Base-by-base conservation (phyloP, 331 rosid species). In the Saraca asoca region DNA sequence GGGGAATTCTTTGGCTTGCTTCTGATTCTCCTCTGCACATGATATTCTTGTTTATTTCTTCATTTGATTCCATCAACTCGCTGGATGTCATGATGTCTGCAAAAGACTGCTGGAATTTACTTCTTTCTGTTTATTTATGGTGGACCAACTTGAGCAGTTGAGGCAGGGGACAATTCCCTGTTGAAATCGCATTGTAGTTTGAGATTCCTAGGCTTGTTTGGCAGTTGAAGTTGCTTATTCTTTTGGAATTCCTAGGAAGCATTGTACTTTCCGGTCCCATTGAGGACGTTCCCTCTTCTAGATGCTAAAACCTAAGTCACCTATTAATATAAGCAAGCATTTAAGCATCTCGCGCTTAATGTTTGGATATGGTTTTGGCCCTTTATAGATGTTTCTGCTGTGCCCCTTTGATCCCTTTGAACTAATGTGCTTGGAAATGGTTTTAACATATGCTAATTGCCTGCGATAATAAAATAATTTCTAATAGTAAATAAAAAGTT, bases 211-310 rank as follows among this genome's bases (percentile, higher is more conserved):
- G 29, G 77, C n/a, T 58, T 5, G 7, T 14, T 18, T 41, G 12
- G 45, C 8, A n/a, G 11, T 64, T 53, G 41, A 63, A 33, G 29
- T 35, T 3, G 66, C 45, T 49, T 70, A 9, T 37, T 58, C 34
- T n/a, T 37, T 37, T 20, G 82, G 66, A 67, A 54, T 60, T 41
- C 69, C 85, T 41, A 60, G 45, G 79, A 41, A 18, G 15, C 72
- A 5, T 67, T 50, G 82, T 46, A 70, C 68, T 7, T 13, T 15
- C 50, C 82, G 85, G 45, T 64, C 33, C 54, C 58, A 12, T 52
- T 64, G 35, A 37, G 8, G 7, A 2, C 41, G 41, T 37, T 2
- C 41, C 5, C 8, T 37, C 41, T 37, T 37, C 8, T 3, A 35
- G 7, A 35, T 35, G 39, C 39, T n/a, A 35, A 35, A 35, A 35